Conservation (phyloP, 495 filamentous ascomycete species). For the Bryoglossum gracile region DNA sequence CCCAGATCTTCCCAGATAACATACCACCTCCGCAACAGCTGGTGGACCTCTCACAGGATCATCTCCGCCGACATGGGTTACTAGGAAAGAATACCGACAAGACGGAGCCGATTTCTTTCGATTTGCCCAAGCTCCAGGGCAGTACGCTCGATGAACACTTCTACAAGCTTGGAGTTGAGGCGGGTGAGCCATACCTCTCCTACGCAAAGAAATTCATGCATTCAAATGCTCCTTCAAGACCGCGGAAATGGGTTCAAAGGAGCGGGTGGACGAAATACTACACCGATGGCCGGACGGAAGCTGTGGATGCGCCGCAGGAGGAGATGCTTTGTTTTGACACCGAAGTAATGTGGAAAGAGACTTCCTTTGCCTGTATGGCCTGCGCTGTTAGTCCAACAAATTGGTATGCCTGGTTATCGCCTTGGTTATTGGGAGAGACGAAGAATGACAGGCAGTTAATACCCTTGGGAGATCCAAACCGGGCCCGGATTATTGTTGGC, state of each 20-base stretch:
- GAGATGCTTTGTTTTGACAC: slow-evolving; percentile 87
- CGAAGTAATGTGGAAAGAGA: slow-evolving; percentile 93
- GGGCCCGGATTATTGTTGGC: slow-evolving; percentile 72
- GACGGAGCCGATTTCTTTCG: slow-evolving; percentile 69
- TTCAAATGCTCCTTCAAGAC: slow-evolving; percentile 60
- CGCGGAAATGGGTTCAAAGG: slow-evolving; percentile 67
- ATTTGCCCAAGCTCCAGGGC: slow-evolving; percentile 75
- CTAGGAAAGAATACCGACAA: slow-evolving; percentile 79
- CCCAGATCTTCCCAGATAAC: slow-evolving; percentile 70
- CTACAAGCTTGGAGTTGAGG: slow-evolving; percentile 78
- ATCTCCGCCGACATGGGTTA: slow-evolving; percentile 83
- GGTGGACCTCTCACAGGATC: slow-evolving; percentile 69
- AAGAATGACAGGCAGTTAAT: slow-evolving; percentile 73
- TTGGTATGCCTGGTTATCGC: slow-evolving; percentile 97
- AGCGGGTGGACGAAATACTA: slow-evolving; percentile 96
- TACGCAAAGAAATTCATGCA: slow-evolving; percentile 66
- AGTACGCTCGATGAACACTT: slow-evolving; percentile 90
- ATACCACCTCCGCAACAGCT: slow-evolving; percentile 57
- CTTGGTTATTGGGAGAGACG: slow-evolving; percentile 84
- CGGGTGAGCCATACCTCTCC: slow-evolving; percentile 77
- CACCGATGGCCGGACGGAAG: slow-evolving; percentile 58
- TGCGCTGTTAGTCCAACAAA: slow-evolving; percentile 78
- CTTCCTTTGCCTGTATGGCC: slow-evolving; percentile 90
- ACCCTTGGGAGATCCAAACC: slow-evolving; percentile 67
- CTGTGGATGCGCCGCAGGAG: slow-evolving; percentile 70